Base-by-base conservation (phyloP, 2,329 filamentous ascomycete species). In the Ceratocystis lukuohia region DNA sequence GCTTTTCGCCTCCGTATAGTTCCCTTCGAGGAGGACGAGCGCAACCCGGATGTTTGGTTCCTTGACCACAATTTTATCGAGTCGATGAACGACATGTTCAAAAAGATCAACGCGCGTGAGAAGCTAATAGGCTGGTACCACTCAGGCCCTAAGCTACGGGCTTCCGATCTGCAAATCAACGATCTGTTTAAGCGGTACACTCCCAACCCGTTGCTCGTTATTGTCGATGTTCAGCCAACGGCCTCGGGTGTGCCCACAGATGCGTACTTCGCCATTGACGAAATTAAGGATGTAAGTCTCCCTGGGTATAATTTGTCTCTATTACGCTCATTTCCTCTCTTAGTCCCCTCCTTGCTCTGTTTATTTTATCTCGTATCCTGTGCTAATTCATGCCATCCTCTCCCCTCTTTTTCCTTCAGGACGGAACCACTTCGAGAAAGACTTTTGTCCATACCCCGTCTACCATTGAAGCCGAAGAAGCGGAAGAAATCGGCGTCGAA, bases 81-180 rank as follows among this genome's bases (percentile, higher is more conserved):
- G 78, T 90, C 88, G 72, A 99, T 99, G 94, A 96, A 94, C 79
- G 94, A 97, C 77, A 99, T 99, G 94, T 99, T 99, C 84, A 99
- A 99, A 82, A 97, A 97, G 80, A 92, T 99, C 82, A 99, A 99
- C 80, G 94, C 94, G 69, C 83, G 90, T 70, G 94, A 99, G 80
- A 97, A 97, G 85, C 84, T 99, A 76, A 95, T 99, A 82, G 94
- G 94, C 74, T 99, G 94, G 94, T 99, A 99, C 78, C 94, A 99
- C 79, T 96, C 94, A 22, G 94, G 94, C 53, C 94, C 94, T 48
- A 99, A 97, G 82, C 82, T 99, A 73, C 87, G 94, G 74, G 93
- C 92, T 66, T 96, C 94, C 59, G 94, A 99, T 81, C 80, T 99
- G 71, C 90, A 97, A 80, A 96, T 99, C 87, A 99, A 99, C 79